Base-by-base conservation (phyloP, 2,329 filamentous ascomycete genomes). In the Fusarium pilosicola region DNA sequence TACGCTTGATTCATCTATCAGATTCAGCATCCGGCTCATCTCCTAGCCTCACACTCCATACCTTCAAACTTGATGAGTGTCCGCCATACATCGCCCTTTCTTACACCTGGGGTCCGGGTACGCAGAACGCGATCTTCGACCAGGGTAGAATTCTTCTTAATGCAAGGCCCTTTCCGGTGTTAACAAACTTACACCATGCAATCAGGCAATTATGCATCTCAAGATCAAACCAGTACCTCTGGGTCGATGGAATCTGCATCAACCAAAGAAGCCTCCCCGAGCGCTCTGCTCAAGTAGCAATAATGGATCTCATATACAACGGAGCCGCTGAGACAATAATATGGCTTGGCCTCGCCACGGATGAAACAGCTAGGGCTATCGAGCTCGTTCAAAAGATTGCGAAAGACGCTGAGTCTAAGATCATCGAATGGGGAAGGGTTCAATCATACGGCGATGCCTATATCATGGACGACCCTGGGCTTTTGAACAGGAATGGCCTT, bases 371-470 rank as follows among this genome's bases (percentile, higher is more conserved):
- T 18, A 34, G 22, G 17, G 48, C 30, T 51, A 24, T 51, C n/a
- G 48, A 51, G 30, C 48, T 51, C 30, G 48, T 51, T 18, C 30
- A 51, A 24, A 34, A 14, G 12, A 34, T 34, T 20, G 30, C 30
- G 30, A 51, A 51, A 14, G 48, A n/a, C 15, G 30, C 48, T 34
- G 22, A 73, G 52, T 30, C 41, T 26, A 71, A 65, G 62, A 68
- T 76, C 51, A 48, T 77, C 17, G 38, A 69, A 15, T 71, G 71
- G 51, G 67, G 65, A 5, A 60, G 39, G 7, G 68, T 34, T 6
- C 70, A 76, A 17, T 57, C 61, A 6, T 67, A 70, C 20, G 68
- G 70, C 3, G 65, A 76, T 36, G 64, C 64, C 32, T 76, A 73
- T 18, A 63, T 77, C 18, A 34, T 57, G 71, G 61, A 76, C 28